A percentile compares a stretch with the other conserved stretches of the same genome.
phyloP scores from a whole-genome alignment of 2,329 filamentous ascomycete species.

The Colletotrichum theobromicola region DNA sequence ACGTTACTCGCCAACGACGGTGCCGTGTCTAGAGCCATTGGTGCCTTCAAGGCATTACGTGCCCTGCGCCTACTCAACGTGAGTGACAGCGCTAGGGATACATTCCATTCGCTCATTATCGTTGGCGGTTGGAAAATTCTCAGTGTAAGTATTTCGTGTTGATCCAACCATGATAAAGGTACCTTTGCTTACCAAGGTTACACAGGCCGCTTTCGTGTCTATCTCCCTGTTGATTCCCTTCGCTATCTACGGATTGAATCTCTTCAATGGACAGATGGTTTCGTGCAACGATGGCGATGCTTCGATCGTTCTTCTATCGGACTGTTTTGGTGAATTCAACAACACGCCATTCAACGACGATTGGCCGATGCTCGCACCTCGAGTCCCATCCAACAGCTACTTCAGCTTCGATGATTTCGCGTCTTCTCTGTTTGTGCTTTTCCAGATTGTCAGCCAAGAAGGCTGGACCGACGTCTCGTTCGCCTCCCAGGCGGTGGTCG shows the following conservation, averaged over 20 bases:
- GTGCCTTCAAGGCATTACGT: slow-evolving; percentile 95
- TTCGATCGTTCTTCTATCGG: slow-evolving; percentile 62
- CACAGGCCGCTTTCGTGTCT: slow-evolving; percentile 83
- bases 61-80: slow-evolving; percentile 92
- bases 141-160: slow-evolving; percentile 63
- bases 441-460: slow-evolving; percentile 98
- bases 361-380: slow-evolving; percentile 85
- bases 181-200: not conserved
- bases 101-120: slow-evolving; percentile 95
- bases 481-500: slow-evolving; percentile 81
- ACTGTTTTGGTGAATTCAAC: slow-evolving; percentile 86
- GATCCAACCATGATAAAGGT: slow-evolving; percentile 6
- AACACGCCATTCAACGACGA: slow-evolving; percentile 73
- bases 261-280: slow-evolving; percentile 85
- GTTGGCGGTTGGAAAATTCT: slow-evolving; percentile 94
- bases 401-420: slow-evolving; percentile 96
- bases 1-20: slow-evolving; percentile 84
- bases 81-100: slow-evolving; percentile 93
- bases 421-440: slow-evolving; percentile 92
- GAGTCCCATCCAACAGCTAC: slow-evolving; percentile 80
- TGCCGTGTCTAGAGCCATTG: slow-evolving; percentile 86
- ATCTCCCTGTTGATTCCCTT: slow-evolving; percentile 94
- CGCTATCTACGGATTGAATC: slow-evolving; percentile 91
- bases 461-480: slow-evolving; percentile 97
- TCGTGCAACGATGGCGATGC: slow-evolving; percentile 77